A percentile compares a stretch with the other conserved stretches of the same genome.
Conservation (phyloP, 768 basidiomycete species). For the Russula griseocarnosa region DNA sequence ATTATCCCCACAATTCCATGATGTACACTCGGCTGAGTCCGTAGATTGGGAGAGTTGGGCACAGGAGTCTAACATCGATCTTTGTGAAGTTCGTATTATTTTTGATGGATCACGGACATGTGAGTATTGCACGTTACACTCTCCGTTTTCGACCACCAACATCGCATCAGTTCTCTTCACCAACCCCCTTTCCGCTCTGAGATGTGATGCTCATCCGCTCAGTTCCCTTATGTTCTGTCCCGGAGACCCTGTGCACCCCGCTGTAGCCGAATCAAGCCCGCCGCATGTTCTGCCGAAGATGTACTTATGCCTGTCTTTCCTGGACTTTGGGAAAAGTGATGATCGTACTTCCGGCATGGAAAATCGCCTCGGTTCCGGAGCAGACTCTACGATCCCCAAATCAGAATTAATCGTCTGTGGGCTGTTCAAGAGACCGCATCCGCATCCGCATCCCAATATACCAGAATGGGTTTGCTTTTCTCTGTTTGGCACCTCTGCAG, state of each 20-base stretch:
- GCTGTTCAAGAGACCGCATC: slow-evolving; percentile 4
- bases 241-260: slow-evolving; percentile 7
- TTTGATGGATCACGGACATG: slow-evolving; percentile 19
- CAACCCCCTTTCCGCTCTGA: slow-evolving; percentile 21
- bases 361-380: background rate
- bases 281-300: slow-evolving; percentile 5
- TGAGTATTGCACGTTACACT: slow-evolving; percentile 9
- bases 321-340: slow-evolving; percentile 24
- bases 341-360: slow-evolving; percentile 1
- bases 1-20: slow-evolving; percentile 12
- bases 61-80: slow-evolving; percentile 22
- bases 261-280: background rate
- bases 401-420: slow-evolving; percentile 37
- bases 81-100: slow-evolving; percentile 26
- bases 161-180: slow-evolving; percentile 18
- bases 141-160: background rate
- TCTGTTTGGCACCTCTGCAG: background rate
- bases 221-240: slow-evolving; percentile 25
- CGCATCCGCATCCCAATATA: background rate
- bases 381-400: slow-evolving; percentile 39
- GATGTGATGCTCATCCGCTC: slow-evolving; percentile 15
- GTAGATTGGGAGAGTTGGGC: slow-evolving; percentile 28
- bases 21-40: slow-evolving; percentile 16
- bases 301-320: slow-evolving; percentile 25
- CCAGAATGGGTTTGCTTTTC: slow-evolving; percentile 23